Base-by-base conservation (phyloP, 2,329 filamentous ascomycete species). In the Emmonsiellopsis sp. region DNA sequence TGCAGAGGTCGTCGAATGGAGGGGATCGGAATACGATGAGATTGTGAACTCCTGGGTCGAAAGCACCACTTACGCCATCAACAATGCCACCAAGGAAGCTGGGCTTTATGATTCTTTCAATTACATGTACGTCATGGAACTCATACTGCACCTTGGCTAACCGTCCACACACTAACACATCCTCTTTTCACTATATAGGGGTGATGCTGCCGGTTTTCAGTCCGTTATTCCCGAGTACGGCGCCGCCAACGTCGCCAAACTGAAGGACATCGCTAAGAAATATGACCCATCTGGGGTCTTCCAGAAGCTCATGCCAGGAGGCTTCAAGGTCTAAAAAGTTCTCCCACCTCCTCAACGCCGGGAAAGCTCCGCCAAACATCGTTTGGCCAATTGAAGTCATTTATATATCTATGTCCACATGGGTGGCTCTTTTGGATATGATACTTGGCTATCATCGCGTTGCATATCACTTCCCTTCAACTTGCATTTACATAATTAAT, bases 31-130 rank as follows among this genome's bases (percentile, higher is more conserved):
- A 14, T 46, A 33, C 32, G 50, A 45, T 42, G 14, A 70, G 52
- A 60, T 69, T 1, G 61, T 74, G 5, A 62, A 63, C 37, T 58
- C 60, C 2, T 72, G 63, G 64, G 55, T 70, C 10, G 58, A 62
- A 43, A 58, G 64, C 13, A 65, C 64, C 33, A 69, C 54, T 49
- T 69, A 52, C 53, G 54, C 11, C 62, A 68, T 47, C 46, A 42
- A 42, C 42, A 33, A 36, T 9, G 42, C 21, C 10, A 52, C 40
- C 9, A 17, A 52, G 9, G 42, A 10, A 33, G 14, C 21, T 42
- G n/a, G 40, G 2, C 17, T 43, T 4, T 11, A 43, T 11, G 42
- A 43, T 43, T 27, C 42, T 10, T 43, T 31, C 14, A 31, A 6
- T 4, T 43, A 43, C 11, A 31, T 27, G 17, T 21, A 31, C 8